Percentiles rank a stretch among this genome's conserved stretches.
phyloP scores from a whole-genome alignment of 2,329 filamentous ascomycete genomes.

The Pestalotiopsis sp. region DNA sequence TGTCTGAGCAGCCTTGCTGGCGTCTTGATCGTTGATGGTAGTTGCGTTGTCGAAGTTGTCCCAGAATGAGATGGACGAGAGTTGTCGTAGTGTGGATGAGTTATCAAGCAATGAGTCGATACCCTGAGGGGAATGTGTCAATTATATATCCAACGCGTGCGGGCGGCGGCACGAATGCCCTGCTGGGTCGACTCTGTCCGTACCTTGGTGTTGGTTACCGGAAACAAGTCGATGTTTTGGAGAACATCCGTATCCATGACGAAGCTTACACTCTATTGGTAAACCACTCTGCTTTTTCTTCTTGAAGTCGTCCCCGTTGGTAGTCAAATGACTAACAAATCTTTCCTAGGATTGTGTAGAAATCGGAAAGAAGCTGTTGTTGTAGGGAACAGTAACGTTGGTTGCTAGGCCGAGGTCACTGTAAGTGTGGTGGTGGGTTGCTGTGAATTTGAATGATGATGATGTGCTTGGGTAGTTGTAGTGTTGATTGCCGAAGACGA shows the following conservation, averaged over 20 bases:
- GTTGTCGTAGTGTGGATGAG: conserved; percentile 31
- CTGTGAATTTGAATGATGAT: background rate
- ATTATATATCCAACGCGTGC: background rate
- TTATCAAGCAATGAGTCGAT: conserved; percentile 34
- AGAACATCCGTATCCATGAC: conserved; percentile 39
- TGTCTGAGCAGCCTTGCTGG: conserved; percentile 28
- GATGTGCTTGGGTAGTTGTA: background rate
- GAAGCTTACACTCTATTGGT: conserved; percentile 17
- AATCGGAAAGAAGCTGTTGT: background rate
- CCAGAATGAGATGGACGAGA: conserved; percentile 36
- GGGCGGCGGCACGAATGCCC: no score
- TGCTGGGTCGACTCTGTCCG: conserved; percentile 13
- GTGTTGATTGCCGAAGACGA: background rate
- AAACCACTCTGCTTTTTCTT: conserved; percentile 2
- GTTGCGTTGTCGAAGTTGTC: conserved; percentile 32
- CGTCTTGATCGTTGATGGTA: conserved; percentile 6
- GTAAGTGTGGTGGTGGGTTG: background rate
- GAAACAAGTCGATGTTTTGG: conserved; percentile 38
- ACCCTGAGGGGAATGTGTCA: conserved; percentile 24
- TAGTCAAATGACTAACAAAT: background rate
- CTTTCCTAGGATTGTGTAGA: background rate
- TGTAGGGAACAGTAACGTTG: background rate
- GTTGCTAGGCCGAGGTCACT: background rate
- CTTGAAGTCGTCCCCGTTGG: background rate
- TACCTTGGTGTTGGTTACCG: conserved; percentile 35